Conservation (phyloP, 2,329 filamentous ascomycete genomes). For the Monilinia fructigena region DNA sequence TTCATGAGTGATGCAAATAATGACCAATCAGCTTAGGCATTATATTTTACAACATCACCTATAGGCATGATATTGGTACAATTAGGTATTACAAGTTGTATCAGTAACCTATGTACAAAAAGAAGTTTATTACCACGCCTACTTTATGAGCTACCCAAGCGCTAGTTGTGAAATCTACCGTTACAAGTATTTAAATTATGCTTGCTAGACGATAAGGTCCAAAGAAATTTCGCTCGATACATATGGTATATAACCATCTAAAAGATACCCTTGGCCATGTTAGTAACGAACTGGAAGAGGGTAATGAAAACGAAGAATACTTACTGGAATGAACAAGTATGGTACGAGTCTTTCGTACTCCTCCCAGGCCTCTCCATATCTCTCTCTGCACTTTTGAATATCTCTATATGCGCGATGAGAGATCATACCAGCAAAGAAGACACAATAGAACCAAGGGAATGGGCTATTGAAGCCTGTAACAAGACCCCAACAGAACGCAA, state of each 20-base stretch:
- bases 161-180: background rate
- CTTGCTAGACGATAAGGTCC: background rate
- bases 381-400: slow-evolving; percentile 69
- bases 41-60: background rate
- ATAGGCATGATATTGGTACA: background rate
- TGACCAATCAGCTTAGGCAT: background rate
- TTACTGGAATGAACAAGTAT: slow-evolving; percentile 77
- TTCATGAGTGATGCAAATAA: background rate
- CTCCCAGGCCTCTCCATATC: slow-evolving; percentile 79
- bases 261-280: slow-evolving; percentile 8
- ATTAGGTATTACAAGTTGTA: slow-evolving; percentile 11
- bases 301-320: slow-evolving; percentile 28
- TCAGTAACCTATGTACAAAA: slow-evolving; percentile 18
- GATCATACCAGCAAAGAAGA: slow-evolving; percentile 81
- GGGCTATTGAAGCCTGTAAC: slow-evolving; percentile 78
- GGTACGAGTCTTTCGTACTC: slow-evolving; percentile 80
- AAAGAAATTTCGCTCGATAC: background rate
- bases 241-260: slow-evolving; percentile 2
- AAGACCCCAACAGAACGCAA: slow-evolving; percentile 75
- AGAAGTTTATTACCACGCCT: slow-evolving; percentile 7
- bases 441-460: slow-evolving; percentile 86
- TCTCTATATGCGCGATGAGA: slow-evolving; percentile 74
- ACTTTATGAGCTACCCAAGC: slow-evolving; percentile 4
- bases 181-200: background rate
- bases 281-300: background rate